These are phyloP conservation scores for Hypoxylon intermedium DNA, from an alignment of 495 filamentous ascomycete species.

Conservation along the genomic window DNA sequence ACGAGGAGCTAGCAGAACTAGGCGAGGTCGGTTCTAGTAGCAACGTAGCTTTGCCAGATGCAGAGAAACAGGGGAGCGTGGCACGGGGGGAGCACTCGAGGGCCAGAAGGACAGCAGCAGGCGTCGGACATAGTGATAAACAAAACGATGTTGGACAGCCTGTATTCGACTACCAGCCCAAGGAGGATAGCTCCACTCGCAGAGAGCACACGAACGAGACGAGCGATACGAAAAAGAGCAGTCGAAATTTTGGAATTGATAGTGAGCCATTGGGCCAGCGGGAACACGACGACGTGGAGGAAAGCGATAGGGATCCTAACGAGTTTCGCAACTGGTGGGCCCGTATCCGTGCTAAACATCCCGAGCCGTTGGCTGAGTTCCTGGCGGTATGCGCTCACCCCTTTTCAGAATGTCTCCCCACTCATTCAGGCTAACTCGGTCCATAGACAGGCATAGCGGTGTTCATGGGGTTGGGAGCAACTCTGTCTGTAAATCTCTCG, in stretches of 20 bases:
- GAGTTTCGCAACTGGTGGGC: constrained; percentile 63
- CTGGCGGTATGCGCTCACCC: constrained; percentile 51
- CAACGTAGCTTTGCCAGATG: not conserved
- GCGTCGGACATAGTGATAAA: constrained; percentile 18
- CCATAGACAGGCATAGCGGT: constrained; percentile 40
- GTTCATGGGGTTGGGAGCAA: constrained; percentile 56
- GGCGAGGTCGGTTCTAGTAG: not conserved
- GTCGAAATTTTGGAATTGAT: constrained; percentile 27
- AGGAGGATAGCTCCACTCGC: constrained; percentile 11
- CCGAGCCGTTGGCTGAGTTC: constrained; percentile 58
- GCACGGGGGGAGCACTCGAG: not conserved
- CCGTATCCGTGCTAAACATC: constrained; percentile 58
- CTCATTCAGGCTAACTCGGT: constrained; percentile 2
- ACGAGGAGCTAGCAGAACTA: constrained; percentile 24
- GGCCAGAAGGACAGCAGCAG: constrained; percentile 21
- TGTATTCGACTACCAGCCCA: constrained; percentile 37
- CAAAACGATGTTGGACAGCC: constrained; percentile 31
- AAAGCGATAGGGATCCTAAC: constrained; percentile 54
- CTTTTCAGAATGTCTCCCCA: not conserved
- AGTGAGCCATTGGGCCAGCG: constrained; percentile 32
- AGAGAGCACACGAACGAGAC: constrained; percentile 30
- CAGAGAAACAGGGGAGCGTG: not conserved
- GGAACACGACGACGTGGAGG: constrained; percentile 22
- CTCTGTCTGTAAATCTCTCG: constrained; percentile 57
- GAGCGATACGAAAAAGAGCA: constrained; percentile 9